Evolutionary conservation across 2,329 filamentous ascomycete genomes (phyloP), one percentile per base, ranked within the genome.

Genomic region (Davidsoniella eucalypti): DNA sequence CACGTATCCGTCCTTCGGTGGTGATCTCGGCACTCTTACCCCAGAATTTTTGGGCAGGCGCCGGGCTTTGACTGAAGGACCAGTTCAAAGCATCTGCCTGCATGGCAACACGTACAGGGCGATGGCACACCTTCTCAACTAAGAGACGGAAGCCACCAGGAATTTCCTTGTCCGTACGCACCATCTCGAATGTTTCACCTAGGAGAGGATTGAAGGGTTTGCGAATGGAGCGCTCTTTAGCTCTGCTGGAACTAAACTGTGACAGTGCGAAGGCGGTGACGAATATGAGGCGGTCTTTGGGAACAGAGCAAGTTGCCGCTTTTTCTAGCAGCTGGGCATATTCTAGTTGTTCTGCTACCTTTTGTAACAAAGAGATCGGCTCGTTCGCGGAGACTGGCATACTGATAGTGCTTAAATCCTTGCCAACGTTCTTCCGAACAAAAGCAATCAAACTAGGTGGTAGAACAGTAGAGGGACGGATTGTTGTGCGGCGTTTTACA

Each of bases 301-400:
- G 61, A 6, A 75, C 71, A 21, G 71, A 73, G 39, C 79, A 72
- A 52, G 76, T 71, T 2, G 78, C 76, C 2, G 87, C 87, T 48
- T 77, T 71, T 58, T 94, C 84, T 18, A 98, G 74, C 1, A 98
- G 73, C 29, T 84, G 74, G 0, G 85, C 84, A 63, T 98, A 96
- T 63, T 98, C 92, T 44, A 96, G 65, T 59, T 90, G 84, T 64
- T 98, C 92, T 0, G 90, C 84, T 3, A 88, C 75, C 54, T 90
- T 82, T 63, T 98, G 92, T 4, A 96, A 71, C 9, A 94, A 68
- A 0, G 90, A 95, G 1, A 81, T 77, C 0, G 92, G 92, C 62
- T 98, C 92, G 64, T 98, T 98, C 21, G 90, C 82, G 4, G 90
- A 94, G 1, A 95, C 92, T 0, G 92, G 92, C 90, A 96, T 96